phyloP scores from a whole-genome alignment of 2,329 filamentous ascomycete genomes.

The Drechslerella stenobrocha region DNA sequence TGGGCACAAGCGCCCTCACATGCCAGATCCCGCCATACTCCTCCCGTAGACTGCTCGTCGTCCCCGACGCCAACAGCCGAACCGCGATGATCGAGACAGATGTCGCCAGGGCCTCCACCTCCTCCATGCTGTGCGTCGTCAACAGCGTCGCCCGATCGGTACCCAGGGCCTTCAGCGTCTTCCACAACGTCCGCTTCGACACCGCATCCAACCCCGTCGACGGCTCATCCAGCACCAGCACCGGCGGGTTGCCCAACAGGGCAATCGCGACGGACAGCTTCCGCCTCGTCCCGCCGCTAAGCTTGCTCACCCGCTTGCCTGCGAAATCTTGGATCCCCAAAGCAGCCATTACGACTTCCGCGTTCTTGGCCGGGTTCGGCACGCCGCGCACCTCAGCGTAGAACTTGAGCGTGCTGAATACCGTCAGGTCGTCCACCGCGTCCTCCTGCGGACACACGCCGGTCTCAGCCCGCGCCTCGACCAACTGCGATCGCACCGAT shows the following conservation, averaged over 20 bases:
- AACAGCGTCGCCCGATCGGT: constrained; percentile 54
- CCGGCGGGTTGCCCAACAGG: constrained; percentile 54
- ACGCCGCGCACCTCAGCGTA: constrained; percentile 54
- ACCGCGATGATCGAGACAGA: constrained; percentile 55
- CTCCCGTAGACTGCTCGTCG: constrained; percentile 26
- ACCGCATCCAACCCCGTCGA: constrained; percentile 55
- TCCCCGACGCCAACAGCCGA: constrained; percentile 54
- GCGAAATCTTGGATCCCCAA: constrained; percentile 53
- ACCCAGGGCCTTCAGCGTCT: constrained; percentile 53
- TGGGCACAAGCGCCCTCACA: constrained; percentile 20
- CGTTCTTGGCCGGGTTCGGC: constrained; percentile 53
- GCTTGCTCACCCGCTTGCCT: constrained; percentile 51
- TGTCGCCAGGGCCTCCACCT: constrained; percentile 55
- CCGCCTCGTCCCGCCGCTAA: constrained; percentile 54
- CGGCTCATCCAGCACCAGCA: constrained; percentile 55
- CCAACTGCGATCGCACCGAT: constrained; percentile 44
- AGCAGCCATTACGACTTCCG: constrained; percentile 53
- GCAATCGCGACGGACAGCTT: constrained; percentile 55
- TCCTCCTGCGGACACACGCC: constrained; percentile 56
- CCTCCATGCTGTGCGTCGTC: constrained; percentile 56
- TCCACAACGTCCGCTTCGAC: constrained; percentile 55
- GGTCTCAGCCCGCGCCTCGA: constrained; percentile 50
- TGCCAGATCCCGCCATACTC: constrained; percentile 45
- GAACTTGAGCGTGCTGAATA: constrained; percentile 54
- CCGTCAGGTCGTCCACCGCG: constrained; percentile 54